Evolutionary conservation across 164 flowering plant genomes (phyloP).

Genomic region (Nelumbo lutea): DNA sequence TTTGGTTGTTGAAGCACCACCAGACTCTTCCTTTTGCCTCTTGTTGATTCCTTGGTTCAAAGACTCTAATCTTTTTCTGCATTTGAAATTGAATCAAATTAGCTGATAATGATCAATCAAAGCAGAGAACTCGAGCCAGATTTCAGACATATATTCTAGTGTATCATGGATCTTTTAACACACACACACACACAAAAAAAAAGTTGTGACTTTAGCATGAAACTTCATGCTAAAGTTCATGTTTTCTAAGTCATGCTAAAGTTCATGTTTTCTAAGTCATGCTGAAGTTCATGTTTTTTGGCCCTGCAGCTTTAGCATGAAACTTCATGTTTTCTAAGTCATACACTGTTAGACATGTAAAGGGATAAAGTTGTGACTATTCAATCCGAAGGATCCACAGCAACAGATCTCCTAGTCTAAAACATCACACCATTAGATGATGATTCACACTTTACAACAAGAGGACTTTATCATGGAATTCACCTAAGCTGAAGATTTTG

Average conservation of each 20-base stretch:
- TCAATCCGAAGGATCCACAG: neutral
- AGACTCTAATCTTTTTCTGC: slow-evolving; percentile 70
- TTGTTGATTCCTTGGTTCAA: slow-evolving; percentile 69
- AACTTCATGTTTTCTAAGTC: neutral
- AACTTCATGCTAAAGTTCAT: no score
- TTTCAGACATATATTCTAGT: no score
- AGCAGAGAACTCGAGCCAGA: no score
- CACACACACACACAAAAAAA: no score
- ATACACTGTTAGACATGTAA: neutral
- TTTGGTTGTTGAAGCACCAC: slow-evolving; percentile 24
- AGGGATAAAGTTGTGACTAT: neutral
- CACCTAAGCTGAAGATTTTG: neutral
- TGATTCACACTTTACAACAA: neutral
- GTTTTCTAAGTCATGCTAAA: no score
- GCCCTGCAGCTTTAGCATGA: no score
- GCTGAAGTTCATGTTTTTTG: no score
- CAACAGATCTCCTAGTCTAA: neutral
- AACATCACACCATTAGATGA: neutral
- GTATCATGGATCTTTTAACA: no score
- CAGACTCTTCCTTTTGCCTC: slow-evolving; percentile 40
- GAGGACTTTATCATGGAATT: neutral
- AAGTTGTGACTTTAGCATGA: neutral
- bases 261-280: no score
- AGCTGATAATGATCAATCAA: no score
- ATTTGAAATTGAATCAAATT: neutral